Evolutionary conservation across 2,329 filamentous ascomycete species (phyloP), one percentile per base, ranked within the genome.

Genomic region (Zymoseptoria passerinii): DNA sequence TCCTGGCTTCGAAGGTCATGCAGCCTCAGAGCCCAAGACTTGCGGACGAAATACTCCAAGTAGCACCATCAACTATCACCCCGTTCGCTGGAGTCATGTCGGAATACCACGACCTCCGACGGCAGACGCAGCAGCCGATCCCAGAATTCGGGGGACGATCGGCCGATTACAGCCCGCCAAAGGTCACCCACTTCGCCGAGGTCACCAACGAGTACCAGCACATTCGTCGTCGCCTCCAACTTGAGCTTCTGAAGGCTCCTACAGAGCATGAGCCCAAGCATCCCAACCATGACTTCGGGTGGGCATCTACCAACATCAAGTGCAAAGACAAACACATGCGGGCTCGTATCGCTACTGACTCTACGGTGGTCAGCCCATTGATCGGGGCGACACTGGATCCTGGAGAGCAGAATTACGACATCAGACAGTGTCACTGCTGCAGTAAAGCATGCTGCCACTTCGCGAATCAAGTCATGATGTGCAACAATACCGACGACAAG

Each of bases 261-360:
- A 49, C 28, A 18, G 58, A 55, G 2, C 44, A 29, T 10, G 54
- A 59, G 23, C 56, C 54, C 4, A 58, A 50, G 13, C 61, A 63
- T 44, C 61, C 61, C 5, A 57, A 59, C 27, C 61, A 63, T 48
- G 28, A 48, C 10, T 63, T 61, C 48, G 53, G 40, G 4, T 63
- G 61, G 61, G 51, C 60, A 20, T 58, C 58, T 1, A 55, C 56
- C 40, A 61, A 61, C 48, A 19, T 63, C 20, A 63, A 61, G 56
- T 63, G 61, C 52, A 50, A 52, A 27, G 61, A 51, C 27, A 51
- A 58, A 23, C 60, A 62, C 19, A 29, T 20, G 28, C 23, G 48
- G 7, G 54, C 50, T 23, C 56, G 56, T 28, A 10, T 18, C 5
- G 23, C 8, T 8, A 18, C 4, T 10, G 50, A 52, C 7, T 27